Base-by-base conservation (phyloP, 2,329 filamentous ascomycete species). In the Emergomyces orientalis region DNA sequence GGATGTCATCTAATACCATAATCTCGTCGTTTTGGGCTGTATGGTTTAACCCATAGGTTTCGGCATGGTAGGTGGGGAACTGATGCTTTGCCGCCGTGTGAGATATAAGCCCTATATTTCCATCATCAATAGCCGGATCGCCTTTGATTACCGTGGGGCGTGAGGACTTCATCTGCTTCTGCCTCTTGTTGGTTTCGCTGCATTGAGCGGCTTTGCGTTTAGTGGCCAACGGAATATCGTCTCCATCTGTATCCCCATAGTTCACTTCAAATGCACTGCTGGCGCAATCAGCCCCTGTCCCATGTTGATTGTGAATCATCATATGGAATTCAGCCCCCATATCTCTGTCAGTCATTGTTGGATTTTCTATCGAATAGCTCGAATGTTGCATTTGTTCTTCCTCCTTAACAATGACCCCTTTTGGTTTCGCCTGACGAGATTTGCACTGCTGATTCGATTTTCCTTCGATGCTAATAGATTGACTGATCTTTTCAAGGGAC, bases 171-270 rank as follows among this genome's bases (percentile, higher is more conserved):
- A 9, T 41, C 30, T 52, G 59, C 32, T 60, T 59, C 37, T 47
- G 39, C 25, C 27, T 32, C 25, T 59, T 59, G 14, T 32, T 47
- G 39, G 41, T 1, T 34, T 13, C 27, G 8, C 30, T 22, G 17
- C 27, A 13, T n/a, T 47, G 56, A 19, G 49, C 13, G 22, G 60
- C 49, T 30, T 61, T 61, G 49, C 64, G 60, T 43, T 58, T 65
- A 9, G n/a, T 30, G 3, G 62, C 59, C n/a, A 67, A 58, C 19
- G 67, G 67, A 6, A 65, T 54, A 60, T 69, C 65, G 2, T 69
- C 67, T 37, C 65, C 66, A 25, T 61, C 58, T 41, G 64, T 51
- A 30, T 63, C 60, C n/a, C 54, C 52, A 19, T 45, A 32, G n/a
- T 59, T 43, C 30, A 55, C 55, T 39, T 62, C 63, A 22, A 61